Evolutionary conservation across 2,329 filamentous ascomycete species (phyloP).

Genomic region (Clonostachys byssicola): DNA sequence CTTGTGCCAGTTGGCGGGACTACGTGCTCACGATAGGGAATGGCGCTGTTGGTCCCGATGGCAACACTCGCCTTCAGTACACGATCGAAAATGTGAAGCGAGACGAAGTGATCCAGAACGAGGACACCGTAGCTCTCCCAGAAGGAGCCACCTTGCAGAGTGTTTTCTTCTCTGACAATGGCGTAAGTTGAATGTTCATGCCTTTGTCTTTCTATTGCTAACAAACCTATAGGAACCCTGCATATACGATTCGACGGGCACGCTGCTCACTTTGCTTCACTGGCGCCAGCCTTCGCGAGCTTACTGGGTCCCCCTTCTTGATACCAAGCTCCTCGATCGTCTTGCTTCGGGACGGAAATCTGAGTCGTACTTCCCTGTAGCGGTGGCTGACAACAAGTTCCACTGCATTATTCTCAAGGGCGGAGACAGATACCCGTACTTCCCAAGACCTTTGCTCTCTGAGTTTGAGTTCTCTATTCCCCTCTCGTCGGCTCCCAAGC

Average conservation of each 20-base stretch:
- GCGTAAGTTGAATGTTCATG: slow-evolving; percentile 49
- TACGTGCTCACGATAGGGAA: slow-evolving; percentile 97
- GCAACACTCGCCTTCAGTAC: slow-evolving; percentile 75
- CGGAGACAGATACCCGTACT: slow-evolving; percentile 88
- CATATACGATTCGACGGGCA: slow-evolving; percentile 91
- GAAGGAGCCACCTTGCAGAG: slow-evolving; percentile 69
- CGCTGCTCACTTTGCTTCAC: slow-evolving; percentile 81
- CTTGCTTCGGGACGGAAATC: slow-evolving; percentile 80
- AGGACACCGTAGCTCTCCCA: slow-evolving; percentile 84
- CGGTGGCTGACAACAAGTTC: slow-evolving; percentile 86
- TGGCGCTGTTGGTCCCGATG: slow-evolving; percentile 76
- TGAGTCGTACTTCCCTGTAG: slow-evolving; percentile 92
- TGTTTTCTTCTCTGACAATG: slow-evolving; percentile 87
- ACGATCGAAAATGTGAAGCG: slow-evolving; percentile 92
- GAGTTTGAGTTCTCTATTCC: slow-evolving; percentile 94
- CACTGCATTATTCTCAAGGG: slow-evolving; percentile 99
- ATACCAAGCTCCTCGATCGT: slow-evolving; percentile 80
- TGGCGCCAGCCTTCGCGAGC: slow-evolving; percentile 86
- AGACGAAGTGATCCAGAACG: slow-evolving; percentile 90
- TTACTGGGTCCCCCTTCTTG: slow-evolving; percentile 86
- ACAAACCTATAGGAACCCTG: slow-evolving; percentile 67
- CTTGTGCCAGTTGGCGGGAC: slow-evolving; percentile 90
- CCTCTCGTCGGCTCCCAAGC: slow-evolving; percentile 49
- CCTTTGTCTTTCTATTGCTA: neutral
- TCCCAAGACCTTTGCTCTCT: slow-evolving; percentile 80